Evolutionary conservation across 176 grass and related monocot species (phyloP).

Genomic region (Oryza meyeriana): DNA sequence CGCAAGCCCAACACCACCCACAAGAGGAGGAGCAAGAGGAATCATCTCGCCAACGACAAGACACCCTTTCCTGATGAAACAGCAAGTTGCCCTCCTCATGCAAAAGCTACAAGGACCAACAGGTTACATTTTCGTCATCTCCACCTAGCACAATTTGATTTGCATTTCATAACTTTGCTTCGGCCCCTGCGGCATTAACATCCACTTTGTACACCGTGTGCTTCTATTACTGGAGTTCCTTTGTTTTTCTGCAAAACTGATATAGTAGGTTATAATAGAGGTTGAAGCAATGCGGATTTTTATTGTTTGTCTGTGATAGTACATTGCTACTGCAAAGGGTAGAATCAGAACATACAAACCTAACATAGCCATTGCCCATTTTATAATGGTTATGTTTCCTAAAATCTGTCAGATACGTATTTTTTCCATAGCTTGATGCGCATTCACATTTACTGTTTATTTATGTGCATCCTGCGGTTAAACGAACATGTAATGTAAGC

Average conservation of each 20-base stretch:
- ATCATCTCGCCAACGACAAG: background rate
- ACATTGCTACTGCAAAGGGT: no score
- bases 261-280: background rate
- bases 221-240: no score
- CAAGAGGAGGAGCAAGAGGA: no score
- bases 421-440: background rate
- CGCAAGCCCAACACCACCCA: background rate
- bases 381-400: background rate
- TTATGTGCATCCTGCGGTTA: no score
- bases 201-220: background rate
- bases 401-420: background rate
- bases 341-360: background rate
- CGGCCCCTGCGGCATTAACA: background rate
- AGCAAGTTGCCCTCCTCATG: constrained; percentile 43
- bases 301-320: no score
- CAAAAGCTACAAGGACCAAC: background rate
- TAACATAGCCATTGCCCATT: background rate
- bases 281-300: background rate
- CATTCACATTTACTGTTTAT: background rate
- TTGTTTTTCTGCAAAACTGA: background rate
- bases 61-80: background rate
- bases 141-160: background rate
- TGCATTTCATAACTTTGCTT: background rate
- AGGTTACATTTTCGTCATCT: background rate
- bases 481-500: no score